A percentile compares a stretch with the other conserved stretches of the same genome.
Evolutionary conservation across 176 grass and related monocot genomes (phyloP).

Genomic region (Cenchrus purpureus): DNA sequence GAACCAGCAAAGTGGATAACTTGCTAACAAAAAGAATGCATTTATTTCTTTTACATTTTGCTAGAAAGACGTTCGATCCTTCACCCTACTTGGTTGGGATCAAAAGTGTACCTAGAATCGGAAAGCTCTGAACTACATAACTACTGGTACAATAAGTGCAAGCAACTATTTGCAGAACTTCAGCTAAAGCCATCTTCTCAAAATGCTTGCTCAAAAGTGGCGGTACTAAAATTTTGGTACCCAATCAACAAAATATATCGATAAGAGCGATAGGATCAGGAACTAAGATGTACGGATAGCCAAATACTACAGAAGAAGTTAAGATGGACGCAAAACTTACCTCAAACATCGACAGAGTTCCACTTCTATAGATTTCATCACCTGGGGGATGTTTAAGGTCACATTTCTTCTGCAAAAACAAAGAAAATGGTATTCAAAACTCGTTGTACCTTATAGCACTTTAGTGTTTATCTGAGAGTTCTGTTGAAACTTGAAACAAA

Average conservation of each 20-base stretch:
- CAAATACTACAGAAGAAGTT: constrained; percentile 2
- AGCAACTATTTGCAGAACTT: background rate
- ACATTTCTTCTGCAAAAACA: constrained; percentile 78
- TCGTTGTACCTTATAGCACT: background rate
- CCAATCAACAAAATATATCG: background rate
- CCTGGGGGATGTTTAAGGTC: constrained; percentile 98
- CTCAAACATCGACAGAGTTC: constrained; percentile 98
- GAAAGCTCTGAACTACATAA: background rate
- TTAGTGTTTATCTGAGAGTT: constrained; percentile 1
- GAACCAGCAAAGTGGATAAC: constrained; percentile 22
- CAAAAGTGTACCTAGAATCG: background rate
- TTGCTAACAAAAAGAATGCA: constrained; percentile 4
- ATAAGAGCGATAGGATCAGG: constrained; percentile 19
- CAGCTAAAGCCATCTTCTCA: background rate
- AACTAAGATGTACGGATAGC: background rate
- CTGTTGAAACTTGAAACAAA: background rate
- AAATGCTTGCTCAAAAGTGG: background rate
- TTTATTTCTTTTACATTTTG: background rate
- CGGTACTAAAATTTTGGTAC: background rate
- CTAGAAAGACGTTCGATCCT: constrained; percentile 1
- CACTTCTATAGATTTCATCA: constrained; percentile 99
- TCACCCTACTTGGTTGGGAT: background rate
- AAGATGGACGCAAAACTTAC: constrained; percentile 45
- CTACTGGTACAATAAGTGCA: background rate
- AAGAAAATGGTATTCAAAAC: constrained; percentile 40